phyloP scores from a whole-genome alignment of 768 basidiomycete genomes.

The Xerocomellus intermedius region DNA sequence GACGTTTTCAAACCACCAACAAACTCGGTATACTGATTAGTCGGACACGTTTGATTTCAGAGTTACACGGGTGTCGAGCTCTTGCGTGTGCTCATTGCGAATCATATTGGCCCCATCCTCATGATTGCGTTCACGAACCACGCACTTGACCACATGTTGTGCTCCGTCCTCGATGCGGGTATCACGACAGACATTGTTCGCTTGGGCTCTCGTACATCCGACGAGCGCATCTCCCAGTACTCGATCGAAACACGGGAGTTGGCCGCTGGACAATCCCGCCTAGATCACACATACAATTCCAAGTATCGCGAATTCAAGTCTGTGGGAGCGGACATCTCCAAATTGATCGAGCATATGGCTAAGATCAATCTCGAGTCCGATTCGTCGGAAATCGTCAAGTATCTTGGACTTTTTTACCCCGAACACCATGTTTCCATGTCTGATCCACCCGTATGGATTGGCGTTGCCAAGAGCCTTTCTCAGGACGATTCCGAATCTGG shows the following conservation, averaged over 20 bases:
- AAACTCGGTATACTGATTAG: background rate
- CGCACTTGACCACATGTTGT: conserved; percentile 72
- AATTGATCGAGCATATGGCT: conserved; percentile 44
- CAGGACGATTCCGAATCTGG: conserved; percentile 16
- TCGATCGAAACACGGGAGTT: conserved; percentile 59
- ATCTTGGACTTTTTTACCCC: conserved; percentile 45
- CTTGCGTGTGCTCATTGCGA: conserved; percentile 59
- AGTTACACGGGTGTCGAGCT: conserved; percentile 70
- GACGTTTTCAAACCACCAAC: background rate
- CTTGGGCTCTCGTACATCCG: conserved; percentile 61
- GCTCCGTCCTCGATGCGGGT: conserved; percentile 57
- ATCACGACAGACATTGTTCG: conserved; percentile 68
- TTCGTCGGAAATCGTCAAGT: conserved; percentile 38
- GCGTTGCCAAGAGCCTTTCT: conserved; percentile 16
- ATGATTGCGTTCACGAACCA: conserved; percentile 76
- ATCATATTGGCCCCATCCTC: conserved; percentile 51
- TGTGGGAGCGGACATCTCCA: conserved; percentile 45
- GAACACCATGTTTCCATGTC: conserved; percentile 46
- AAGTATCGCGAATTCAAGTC: conserved; percentile 42
- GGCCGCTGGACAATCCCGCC: conserved; percentile 39
- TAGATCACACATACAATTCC: conserved; percentile 35
- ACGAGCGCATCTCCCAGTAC: conserved; percentile 59
- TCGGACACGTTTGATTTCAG: conserved; percentile 30
- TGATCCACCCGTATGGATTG: conserved; percentile 51
- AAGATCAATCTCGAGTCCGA: conserved; percentile 33